Evolutionary conservation across 2,329 filamentous ascomycete species (phyloP).

Genomic region (Aureobasidium pullulans): DNA sequence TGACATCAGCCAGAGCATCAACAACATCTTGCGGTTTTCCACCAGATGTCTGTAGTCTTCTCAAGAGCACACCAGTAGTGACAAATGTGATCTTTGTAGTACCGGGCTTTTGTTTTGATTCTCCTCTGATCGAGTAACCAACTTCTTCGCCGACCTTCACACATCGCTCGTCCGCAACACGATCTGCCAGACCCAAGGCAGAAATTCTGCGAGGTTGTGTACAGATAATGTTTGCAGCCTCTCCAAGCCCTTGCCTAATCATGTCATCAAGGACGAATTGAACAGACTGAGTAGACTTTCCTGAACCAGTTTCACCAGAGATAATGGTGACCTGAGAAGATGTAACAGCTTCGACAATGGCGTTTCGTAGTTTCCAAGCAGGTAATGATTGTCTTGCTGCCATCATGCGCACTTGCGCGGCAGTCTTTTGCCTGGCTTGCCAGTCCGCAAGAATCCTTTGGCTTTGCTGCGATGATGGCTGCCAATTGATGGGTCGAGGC

Average conservation of each 20-base stretch:
- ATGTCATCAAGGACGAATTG: slow-evolving; percentile 93
- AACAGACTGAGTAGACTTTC: slow-evolving; percentile 93
- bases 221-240: slow-evolving; percentile 80
- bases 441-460: slow-evolving; percentile 56
- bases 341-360: slow-evolving; percentile 68
- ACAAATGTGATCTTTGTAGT: slow-evolving; percentile 90
- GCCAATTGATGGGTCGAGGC: slow-evolving; percentile 58
- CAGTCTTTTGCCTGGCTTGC: slow-evolving; percentile 57
- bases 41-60: slow-evolving; percentile 84
- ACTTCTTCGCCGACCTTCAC: slow-evolving; percentile 76
- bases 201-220: slow-evolving; percentile 94
- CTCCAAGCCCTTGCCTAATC: slow-evolving; percentile 67
- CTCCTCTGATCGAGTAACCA: slow-evolving; percentile 85
- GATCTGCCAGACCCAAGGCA: slow-evolving; percentile 84
- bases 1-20: slow-evolving; percentile 77
- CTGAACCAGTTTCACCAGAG: slow-evolving; percentile 91
- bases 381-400: slow-evolving; percentile 65
- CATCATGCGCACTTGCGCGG: slow-evolving; percentile 68
- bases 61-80: slow-evolving; percentile 85
- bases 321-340: slow-evolving; percentile 88
- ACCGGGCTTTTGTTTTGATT: slow-evolving; percentile 63
- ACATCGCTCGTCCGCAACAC: slow-evolving; percentile 88
- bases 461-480: slow-evolving; percentile 49
- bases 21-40: slow-evolving; percentile 72
- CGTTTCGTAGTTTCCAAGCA: slow-evolving; percentile 76